Evolutionary conservation across 495 filamentous ascomycete species (phyloP), one percentile per base, ranked within the genome.

Genomic region (Neurospora intermedia): DNA sequence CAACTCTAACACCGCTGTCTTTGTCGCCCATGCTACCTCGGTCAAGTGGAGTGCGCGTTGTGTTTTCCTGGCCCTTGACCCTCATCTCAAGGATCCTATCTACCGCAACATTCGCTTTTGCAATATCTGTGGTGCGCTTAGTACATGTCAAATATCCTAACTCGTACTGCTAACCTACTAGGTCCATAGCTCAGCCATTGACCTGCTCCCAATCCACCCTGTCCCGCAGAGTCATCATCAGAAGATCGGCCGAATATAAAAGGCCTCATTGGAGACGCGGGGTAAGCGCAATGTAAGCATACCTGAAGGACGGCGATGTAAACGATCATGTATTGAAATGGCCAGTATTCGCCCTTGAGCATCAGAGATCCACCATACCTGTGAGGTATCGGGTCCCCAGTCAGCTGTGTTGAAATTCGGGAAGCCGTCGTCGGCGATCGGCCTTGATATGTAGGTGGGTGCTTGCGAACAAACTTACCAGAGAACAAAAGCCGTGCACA

Each of bases 81-180:
- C 83, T 80, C 82, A 84, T 84, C 15, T 80, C 82, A 38, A 89
- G 77, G 23, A 90, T 89, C 5, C 87, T 81, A 48, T 85, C 85
- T 10, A 86, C 88, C 13, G 88, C 86, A 7, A 87, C 85, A 8
- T 80, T 84, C 2, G 87, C 89, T 73, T 89, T 86, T 5, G 88
- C 88, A 38, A 89, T 85, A 72, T 90, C 83, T 85, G 73, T 62
- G 75, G 45, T 4, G 18, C 16, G 69, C 39, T 71, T 45, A 77
- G 62, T 69, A n/a, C 43, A 69, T 18, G 10, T 40, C 9, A 8
- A 9, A 39, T 16, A 16, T 7, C 31, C 38, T 23, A 27, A 42
- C 27, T 10, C 5, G 20, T 13, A 76, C 2, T 79, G 75, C 4
- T 78, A 62, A 79, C 84, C 77, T 81, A 87, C 85, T 85, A 9